Percentiles rank a stretch among this genome's conserved stretches.
Evolutionary conservation across 129 eudicot species (phyloP).

Genomic region (Helichrysum umbraculigerum): DNA sequence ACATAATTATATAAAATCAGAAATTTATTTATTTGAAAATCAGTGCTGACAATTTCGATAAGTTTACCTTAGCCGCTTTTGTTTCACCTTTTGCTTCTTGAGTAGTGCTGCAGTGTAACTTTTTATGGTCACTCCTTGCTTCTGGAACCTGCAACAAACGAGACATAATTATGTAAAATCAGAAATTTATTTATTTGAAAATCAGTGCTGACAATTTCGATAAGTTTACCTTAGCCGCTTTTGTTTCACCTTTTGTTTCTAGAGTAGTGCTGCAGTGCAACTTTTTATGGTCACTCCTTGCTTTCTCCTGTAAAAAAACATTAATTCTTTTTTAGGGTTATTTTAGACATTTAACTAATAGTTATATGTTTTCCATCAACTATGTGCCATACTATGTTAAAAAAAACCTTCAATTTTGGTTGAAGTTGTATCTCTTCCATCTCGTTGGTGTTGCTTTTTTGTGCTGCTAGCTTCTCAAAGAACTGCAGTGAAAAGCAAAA

Average conservation of each 20-base stretch:
- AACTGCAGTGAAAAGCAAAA: slow-evolving; percentile 34
- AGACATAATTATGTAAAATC: neutral
- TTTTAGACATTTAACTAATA: slow-evolving; percentile 10
- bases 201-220: neutral
- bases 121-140: slow-evolving; percentile 27
- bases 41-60: neutral
- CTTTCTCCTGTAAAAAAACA: slow-evolving; percentile 19
- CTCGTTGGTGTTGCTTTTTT: slow-evolving; percentile 37
- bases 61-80: slow-evolving; percentile 31
- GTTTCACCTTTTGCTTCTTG: slow-evolving; percentile 27
- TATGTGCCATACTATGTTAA: neutral
- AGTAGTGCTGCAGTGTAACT: slow-evolving; percentile 25
- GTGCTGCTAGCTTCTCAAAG: slow-evolving; percentile 70
- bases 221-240: slow-evolving; percentile 30
- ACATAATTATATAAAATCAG: neutral
- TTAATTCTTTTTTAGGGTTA: neutral
- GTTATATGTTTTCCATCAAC: neutral
- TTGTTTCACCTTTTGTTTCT: slow-evolving; percentile 29
- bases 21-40: too few species aligned
- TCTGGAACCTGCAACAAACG: slow-evolving; percentile 46
- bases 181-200: too few species aligned
- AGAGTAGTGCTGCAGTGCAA: slow-evolving; percentile 22
- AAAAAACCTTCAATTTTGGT: slow-evolving; percentile 53
- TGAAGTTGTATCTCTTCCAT: slow-evolving; percentile 36
- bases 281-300: slow-evolving; percentile 26